Evolutionary conservation across 108 stramenopile genomes (phyloP).

Genomic region (Cylindrotheca closterium): DNA sequence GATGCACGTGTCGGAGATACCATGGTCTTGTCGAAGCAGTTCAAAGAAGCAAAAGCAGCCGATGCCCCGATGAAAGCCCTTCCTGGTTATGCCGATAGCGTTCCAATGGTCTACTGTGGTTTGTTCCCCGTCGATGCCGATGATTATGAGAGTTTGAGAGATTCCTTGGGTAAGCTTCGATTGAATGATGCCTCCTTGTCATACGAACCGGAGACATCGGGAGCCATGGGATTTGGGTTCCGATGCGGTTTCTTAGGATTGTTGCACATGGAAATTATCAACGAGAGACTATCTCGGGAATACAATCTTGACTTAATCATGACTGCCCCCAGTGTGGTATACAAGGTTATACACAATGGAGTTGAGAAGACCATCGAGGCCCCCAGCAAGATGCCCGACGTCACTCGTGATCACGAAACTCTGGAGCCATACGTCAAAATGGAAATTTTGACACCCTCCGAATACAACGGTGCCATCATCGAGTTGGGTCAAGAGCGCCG

Average conservation of each 20-base stretch:
- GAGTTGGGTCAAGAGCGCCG: slow-evolving; percentile 89
- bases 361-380: slow-evolving; percentile 74
- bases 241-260: slow-evolving; percentile 97
- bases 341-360: slow-evolving; percentile 67
- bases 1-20: slow-evolving; percentile 98
- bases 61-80: slow-evolving; percentile 56
- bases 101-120: slow-evolving; percentile 96
- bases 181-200: slow-evolving; percentile 93
- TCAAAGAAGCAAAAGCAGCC: slow-evolving; percentile 50
- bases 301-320: slow-evolving; percentile 95
- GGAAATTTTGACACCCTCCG: slow-evolving; percentile 83
- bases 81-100: slow-evolving; percentile 80
- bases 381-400: slow-evolving; percentile 95
- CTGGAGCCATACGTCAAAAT: slow-evolving; percentile 92
- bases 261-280: slow-evolving; percentile 98
- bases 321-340: slow-evolving; percentile 97
- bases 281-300: slow-evolving; percentile 93
- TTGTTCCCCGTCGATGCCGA: slow-evolving; percentile 95
- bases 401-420: slow-evolving; percentile 61
- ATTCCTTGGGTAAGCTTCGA: slow-evolving; percentile 88
- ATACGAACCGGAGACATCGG: slow-evolving; percentile 85
- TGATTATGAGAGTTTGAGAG: slow-evolving; percentile 89
- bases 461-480: slow-evolving; percentile 86
- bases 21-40: slow-evolving; percentile 72
- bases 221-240: slow-evolving; percentile 93